Evolutionary conservation across 2,329 filamentous ascomycete genomes (phyloP), one percentile per base, ranked within the genome.

Genomic region (Zelopaecilomyces penicillatus): DNA sequence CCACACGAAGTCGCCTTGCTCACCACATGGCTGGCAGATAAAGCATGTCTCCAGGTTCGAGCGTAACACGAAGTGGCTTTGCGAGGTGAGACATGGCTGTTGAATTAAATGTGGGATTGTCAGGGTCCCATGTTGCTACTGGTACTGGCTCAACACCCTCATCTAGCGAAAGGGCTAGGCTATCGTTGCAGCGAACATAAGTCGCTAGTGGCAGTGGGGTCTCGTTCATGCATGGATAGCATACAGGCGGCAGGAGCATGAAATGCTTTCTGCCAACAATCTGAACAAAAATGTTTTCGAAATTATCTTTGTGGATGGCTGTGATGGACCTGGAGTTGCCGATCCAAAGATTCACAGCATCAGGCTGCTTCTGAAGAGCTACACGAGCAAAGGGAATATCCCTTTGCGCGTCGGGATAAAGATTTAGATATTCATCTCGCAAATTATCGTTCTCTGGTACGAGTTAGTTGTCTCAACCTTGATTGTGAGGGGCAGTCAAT

Each of bases 281-380:
- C 56, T 91, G 86, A 1, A 87, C 83, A 60, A 90, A 93, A 0
- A 93, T 74, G 59, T 93, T 93, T 62, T 93, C 86, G 61, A 90
- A 91, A 55, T 85, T 85, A 65, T 93, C 87, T 56, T 84, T 85
- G 65, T 93, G 87, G 43, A 90, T 62, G 0, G 83, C 82, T 0
- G 86, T 90, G 1, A 76, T 71, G 28, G 81, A 85, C 33, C 69
- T 70, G 1, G 78, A 78, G 64, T 87, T 85, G 43, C 87, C 87
- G 41, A 93, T 80, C 87, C 87, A 91, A 56, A 93, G 72, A 58
- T 93, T 93, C 49, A 88, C 76, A 10, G 87, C 87, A 50, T 93
- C 87, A 0, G 86, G 83, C 0, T 66, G 57, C 40, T 74, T 70
- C 34, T 75, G 68, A 0, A 91, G 75, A 0, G 85, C 85, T 49